Evolutionary conservation across 495 filamentous ascomycete genomes (phyloP).

Genomic region (Penicillium soppii): DNA sequence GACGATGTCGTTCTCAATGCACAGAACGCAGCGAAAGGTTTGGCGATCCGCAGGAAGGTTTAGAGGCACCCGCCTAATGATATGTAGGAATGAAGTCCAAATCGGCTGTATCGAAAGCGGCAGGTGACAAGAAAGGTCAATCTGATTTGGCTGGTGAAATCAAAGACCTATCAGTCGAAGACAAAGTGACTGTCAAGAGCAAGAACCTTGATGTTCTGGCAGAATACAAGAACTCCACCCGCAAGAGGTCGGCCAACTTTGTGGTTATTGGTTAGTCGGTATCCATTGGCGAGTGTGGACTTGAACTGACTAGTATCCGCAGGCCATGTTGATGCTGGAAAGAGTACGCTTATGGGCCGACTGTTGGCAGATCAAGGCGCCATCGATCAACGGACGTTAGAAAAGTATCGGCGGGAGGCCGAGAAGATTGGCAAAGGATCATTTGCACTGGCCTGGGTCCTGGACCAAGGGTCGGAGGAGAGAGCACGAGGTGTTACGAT

Average conservation of each 20-base stretch:
- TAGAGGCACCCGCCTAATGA: slow-evolving; percentile 40
- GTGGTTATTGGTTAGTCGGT: slow-evolving; percentile 79
- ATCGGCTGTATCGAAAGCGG: slow-evolving; percentile 41
- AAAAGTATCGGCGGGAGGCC: slow-evolving; percentile 84
- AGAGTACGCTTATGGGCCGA: slow-evolving; percentile 96
- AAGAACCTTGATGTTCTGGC: slow-evolving; percentile 84
- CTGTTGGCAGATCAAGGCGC: slow-evolving; percentile 87
- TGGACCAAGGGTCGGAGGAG: slow-evolving; percentile 89
- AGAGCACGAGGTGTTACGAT: slow-evolving; percentile 90
- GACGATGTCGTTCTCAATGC: slow-evolving; percentile 88
- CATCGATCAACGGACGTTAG: slow-evolving; percentile 81
- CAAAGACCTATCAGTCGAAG: slow-evolving; percentile 61
- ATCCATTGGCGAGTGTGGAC: not conserved
- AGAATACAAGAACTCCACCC: slow-evolving; percentile 72
- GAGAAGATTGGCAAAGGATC: slow-evolving; percentile 91
- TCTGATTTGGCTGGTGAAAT: slow-evolving; percentile 48
- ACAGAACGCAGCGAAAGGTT: slow-evolving; percentile 81
- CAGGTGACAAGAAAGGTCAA: slow-evolving; percentile 41
- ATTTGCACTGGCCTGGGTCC: slow-evolving; percentile 93
- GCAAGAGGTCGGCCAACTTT: slow-evolving; percentile 86
- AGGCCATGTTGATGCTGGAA: slow-evolving; percentile 97
- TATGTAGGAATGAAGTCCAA: slow-evolving; percentile 49
- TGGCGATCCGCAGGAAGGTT: slow-evolving; percentile 51
- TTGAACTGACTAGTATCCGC: slow-evolving; percentile 8
- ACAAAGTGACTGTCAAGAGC: slow-evolving; percentile 71